Evolutionary conservation across 2,329 filamentous ascomycete genomes (phyloP).

Genomic region (Aspergillus spinulosporus): DNA sequence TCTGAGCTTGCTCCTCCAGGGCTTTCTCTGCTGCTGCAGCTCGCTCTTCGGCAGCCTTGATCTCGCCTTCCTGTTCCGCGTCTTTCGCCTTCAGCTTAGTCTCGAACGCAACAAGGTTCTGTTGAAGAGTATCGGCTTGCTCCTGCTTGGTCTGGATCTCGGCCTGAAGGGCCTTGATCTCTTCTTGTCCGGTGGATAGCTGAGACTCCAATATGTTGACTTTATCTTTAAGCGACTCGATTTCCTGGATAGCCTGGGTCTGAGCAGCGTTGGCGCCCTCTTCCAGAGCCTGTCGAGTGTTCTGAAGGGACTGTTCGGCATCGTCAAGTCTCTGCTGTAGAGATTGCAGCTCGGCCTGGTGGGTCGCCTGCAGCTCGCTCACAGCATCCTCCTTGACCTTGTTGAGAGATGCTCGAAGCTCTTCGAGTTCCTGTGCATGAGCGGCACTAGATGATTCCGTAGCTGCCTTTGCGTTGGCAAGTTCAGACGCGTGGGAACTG

Average conservation of each 20-base stretch:
- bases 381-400: constrained; percentile 34
- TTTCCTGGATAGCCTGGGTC: constrained; percentile 36
- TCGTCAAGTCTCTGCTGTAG: constrained; percentile 37
- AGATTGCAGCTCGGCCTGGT: constrained; percentile 36
- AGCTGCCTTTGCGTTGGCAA: constrained; percentile 33
- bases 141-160: constrained; percentile 38
- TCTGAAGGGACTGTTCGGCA: constrained; percentile 35
- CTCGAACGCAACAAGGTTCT: constrained; percentile 39
- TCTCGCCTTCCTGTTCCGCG: constrained; percentile 34
- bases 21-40: constrained; percentile 35
- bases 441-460: constrained; percentile 32
- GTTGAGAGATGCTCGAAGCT: constrained; percentile 37
- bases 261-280: constrained; percentile 36
- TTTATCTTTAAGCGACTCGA: constrained; percentile 39
- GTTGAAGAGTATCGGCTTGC: constrained; percentile 40
- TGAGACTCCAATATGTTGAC: constrained; percentile 35
- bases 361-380: constrained; percentile 31
- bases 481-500: constrained; percentile 36
- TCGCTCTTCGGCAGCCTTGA: constrained; percentile 38
- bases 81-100: constrained; percentile 41
- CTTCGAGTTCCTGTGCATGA: constrained; percentile 36
- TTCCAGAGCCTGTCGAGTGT: constrained; percentile 37
- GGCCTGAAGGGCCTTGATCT: constrained; percentile 38
- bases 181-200: constrained; percentile 31
- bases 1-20: constrained; percentile 38